Evolutionary conservation across 495 filamentous ascomycete species (phyloP).

Genomic region (Penicillium manginii): DNA sequence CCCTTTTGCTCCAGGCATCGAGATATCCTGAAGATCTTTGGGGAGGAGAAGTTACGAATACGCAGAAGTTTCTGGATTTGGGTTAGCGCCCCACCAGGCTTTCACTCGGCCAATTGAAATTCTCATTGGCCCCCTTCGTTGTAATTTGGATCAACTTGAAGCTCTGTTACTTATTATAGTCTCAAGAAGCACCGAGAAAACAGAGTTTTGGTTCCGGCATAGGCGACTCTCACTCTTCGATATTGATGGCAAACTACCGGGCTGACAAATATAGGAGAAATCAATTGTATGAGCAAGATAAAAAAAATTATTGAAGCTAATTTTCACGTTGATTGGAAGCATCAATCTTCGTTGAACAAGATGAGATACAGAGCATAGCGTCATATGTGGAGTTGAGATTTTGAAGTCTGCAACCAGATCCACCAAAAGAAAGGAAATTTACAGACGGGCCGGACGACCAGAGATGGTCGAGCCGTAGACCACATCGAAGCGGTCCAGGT

Average conservation of each 20-base stretch:
- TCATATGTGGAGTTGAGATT: neutral
- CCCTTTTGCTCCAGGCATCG: neutral
- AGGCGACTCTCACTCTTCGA: too few relatives aligned
- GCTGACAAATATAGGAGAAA: neutral
- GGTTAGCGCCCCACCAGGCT: neutral
- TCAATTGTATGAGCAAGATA: too few relatives aligned
- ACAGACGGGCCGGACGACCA: conserved; percentile 32
- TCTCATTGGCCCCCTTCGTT: too few relatives aligned
- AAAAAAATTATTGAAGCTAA: conserved; percentile 3
- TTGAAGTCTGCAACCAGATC: neutral
- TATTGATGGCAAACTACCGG: neutral
- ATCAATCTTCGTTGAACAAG: conserved; percentile 3
- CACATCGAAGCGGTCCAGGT: conserved; percentile 69
- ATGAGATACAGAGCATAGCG: conserved; percentile 8
- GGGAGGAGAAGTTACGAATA: conserved; percentile 16
- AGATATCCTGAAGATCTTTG: neutral
- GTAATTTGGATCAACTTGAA: too few relatives aligned
- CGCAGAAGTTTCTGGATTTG: conserved; percentile 18
- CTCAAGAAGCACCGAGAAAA: too few relatives aligned
- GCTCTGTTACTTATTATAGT: too few relatives aligned
- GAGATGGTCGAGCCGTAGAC: conserved; percentile 14
- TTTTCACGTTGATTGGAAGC: conserved; percentile 3
- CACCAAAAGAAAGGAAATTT: conserved; percentile 5
- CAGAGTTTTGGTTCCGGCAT: too few relatives aligned
- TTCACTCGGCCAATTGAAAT: neutral